phyloP scores from a whole-genome alignment of 495 filamentous ascomycete species.

The Amphirosellinia nigrospora region DNA sequence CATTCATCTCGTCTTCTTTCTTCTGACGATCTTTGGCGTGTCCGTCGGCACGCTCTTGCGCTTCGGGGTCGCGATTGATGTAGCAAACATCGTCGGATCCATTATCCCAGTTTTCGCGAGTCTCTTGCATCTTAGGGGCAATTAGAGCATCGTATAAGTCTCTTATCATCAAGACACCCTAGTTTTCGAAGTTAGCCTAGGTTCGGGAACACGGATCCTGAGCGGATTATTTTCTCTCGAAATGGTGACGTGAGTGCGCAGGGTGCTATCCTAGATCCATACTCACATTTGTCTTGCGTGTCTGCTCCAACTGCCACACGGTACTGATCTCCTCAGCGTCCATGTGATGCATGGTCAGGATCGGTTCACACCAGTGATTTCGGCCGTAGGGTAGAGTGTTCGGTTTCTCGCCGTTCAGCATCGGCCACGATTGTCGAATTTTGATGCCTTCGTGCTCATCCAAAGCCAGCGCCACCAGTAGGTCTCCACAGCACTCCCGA shows the following conservation, averaged over 20 bases:
- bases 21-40: conserved; percentile 35
- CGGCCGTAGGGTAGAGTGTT: conserved; percentile 48
- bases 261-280: not conserved
- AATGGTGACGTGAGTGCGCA: not conserved
- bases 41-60: conserved; percentile 31
- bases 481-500: conserved; percentile 57
- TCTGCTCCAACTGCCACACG: conserved; percentile 46
- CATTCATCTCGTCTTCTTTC: conserved; percentile 43
- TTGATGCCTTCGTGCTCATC: conserved; percentile 45
- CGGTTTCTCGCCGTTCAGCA: conserved; percentile 60
- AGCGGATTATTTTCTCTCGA: not conserved
- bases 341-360: conserved; percentile 62
- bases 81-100: conserved; percentile 49
- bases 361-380: conserved; percentile 62
- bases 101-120: conserved; percentile 53
- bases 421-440: conserved; percentile 54
- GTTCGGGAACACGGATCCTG: not conserved
- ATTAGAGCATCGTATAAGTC: conserved; percentile 52
- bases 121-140: conserved; percentile 38
- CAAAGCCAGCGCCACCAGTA: conserved; percentile 52
- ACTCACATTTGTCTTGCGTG: conserved; percentile 44
- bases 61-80: conserved; percentile 39
- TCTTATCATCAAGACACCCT: conserved; percentile 44
- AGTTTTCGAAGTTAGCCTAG: not conserved
- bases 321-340: conserved; percentile 43